Base-by-base conservation (phyloP, 2,329 filamentous ascomycete genomes). In the Claviceps digitariae region DNA sequence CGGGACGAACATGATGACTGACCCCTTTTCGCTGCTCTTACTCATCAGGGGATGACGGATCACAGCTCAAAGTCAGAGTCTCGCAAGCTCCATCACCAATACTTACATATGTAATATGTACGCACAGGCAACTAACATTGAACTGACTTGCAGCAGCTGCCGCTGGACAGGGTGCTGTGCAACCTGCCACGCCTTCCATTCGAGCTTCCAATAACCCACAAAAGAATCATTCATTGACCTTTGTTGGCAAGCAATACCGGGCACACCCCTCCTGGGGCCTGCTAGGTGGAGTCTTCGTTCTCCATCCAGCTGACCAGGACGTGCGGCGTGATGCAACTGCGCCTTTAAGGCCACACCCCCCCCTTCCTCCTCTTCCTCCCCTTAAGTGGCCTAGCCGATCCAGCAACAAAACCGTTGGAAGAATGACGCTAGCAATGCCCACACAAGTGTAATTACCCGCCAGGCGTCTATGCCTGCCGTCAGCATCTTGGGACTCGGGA, bases 391-490 rank as follows among this genome's bases (percentile, higher is more conserved):
- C 50, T 47, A 46, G 48, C 46, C 55, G 53, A 49, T 49, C 54
- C 52, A 53, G 44, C 52, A 57, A 29, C 27, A 48, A 10, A 54
- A 52, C 56, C 55, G 57, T 57, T 58, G 54, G 44, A 21, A 34
- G 49, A 51, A 48, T 55, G 53, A 52, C 55, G 54, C 52, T 53
- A 53, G 40, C 25, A 40, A 27, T 51, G 25, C 53, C 46, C 41
- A 52, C 53, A 55, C 40, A 5, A 44, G 52, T 48, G 45, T 52
- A 52, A 46, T 54, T 54, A 52, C 49, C 54, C 49, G 53, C 50
- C 52, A 57, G 54, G 55, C 54, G n/a, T 10, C 52, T 52, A 55
- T 59, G 51, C 55, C 53, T 57, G 54, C 53, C 55, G 57, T 57
- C 56, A 57, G 54, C 53, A 57, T 58, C 54, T 57, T 54, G 49